Conservation (phyloP, 176 grass and related monocot species). For the Aegilops speltoides region DNA sequence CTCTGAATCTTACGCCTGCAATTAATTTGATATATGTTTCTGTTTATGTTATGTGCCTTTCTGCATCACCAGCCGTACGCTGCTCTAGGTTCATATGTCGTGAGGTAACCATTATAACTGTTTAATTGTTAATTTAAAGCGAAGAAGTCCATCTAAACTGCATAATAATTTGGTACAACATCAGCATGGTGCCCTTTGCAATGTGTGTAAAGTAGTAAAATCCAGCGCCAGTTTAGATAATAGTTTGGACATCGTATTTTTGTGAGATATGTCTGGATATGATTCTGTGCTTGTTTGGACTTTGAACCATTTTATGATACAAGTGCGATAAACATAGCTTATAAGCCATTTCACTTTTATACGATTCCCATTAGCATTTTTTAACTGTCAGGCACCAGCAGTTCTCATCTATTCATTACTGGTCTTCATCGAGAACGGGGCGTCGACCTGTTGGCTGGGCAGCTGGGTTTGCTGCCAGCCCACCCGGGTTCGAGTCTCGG, state of each 20-base stretch:
- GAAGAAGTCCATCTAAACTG: neutral
- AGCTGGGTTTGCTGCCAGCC: no score
- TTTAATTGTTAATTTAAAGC: neutral
- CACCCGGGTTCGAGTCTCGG: no score
- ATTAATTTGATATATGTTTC: neutral
- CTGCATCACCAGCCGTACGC: neutral
- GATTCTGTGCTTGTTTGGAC: neutral
- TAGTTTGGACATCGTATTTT: neutral
- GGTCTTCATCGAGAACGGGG: neutral
- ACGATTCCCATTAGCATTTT: neutral
- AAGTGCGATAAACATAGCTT: neutral
- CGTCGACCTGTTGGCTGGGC: no score
- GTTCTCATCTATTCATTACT: neutral
- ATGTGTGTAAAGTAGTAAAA: neutral
- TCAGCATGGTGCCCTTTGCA: neutral
- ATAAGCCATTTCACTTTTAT: neutral
- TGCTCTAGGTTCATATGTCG: neutral
- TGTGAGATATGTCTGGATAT: neutral
- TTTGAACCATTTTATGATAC: neutral
- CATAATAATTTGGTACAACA: neutral
- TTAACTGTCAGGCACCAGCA: neutral
- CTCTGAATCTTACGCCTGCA: neutral
- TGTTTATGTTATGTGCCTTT: neutral
- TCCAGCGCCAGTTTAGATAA: neutral
- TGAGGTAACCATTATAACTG: neutral